Base-by-base conservation (phyloP, 768 basidiomycete genomes). In the Lactifluus pinguis region DNA sequence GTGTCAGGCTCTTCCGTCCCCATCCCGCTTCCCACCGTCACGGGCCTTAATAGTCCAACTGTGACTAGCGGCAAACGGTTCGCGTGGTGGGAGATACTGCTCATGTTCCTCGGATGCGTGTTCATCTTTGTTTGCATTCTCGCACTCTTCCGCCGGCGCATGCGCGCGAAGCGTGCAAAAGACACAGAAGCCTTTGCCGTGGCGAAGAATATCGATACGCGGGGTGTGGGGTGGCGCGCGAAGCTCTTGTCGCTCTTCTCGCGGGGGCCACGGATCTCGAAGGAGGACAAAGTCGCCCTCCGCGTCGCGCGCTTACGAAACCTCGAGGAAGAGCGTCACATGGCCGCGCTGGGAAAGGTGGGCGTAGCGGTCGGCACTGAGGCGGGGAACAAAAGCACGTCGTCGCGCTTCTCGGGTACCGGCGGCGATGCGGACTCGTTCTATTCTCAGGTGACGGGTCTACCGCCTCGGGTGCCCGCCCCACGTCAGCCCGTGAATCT, bases 71-170 rank as follows among this genome's bases (percentile, higher is more conserved):
- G 53, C 2, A 65, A 57, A 5, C 62, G 57, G 25, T 74, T 91
- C 9, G 74, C 75, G 61, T 92, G 90, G 89, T 92, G 89, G 89
- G 78, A 92, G 74, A 90, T 92, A 65, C 75, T 92, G 58, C 80
- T 92, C 57, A 92, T 92, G 87, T 76, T 84, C 0, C 80, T 91
- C 41, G 88, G 90, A 10, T 87, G 86, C 68, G 84, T 85, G 15
- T 87, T 92, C 72, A 84, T 92, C 72, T 84, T 89, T 69, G 59
- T 90, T 45, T 70, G 81, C 49, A 71, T 89, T 62, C 68, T 92
- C 61, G 78, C 82, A 75, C 79, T 77, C 65, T 91, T 85, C 82
- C 82, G 90, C 25, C 79, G 86, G 17, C 83, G 80, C 53, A 83
- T 83, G 44, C 82, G 83, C 69, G 85, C 84, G 69, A 79, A 80